These are phyloP conservation scores for Phialophora chinensis DNA, from an alignment of 2,329 filamentous ascomycete genomes.

Conservation along the genomic window DNA sequence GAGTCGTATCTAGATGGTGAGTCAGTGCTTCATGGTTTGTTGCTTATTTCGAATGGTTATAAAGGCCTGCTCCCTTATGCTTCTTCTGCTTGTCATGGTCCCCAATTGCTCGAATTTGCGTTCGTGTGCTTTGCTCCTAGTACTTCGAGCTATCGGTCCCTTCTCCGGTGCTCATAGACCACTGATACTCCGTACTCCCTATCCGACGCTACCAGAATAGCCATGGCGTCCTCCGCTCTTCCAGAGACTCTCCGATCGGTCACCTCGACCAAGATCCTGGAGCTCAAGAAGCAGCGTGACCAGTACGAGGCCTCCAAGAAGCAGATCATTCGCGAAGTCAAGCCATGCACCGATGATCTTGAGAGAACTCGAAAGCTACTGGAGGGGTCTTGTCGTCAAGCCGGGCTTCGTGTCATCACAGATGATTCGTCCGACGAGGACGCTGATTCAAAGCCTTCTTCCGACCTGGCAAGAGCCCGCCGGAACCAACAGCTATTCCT, in stretches of 20 bases:
- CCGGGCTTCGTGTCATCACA: constrained; percentile 47
- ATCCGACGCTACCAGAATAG: background rate
- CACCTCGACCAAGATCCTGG: constrained; percentile 62
- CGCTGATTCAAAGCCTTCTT: constrained; percentile 29
- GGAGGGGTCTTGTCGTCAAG: constrained; percentile 47
- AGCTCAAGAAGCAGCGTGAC: constrained; percentile 59
- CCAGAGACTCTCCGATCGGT: constrained; percentile 62
- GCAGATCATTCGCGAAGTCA: constrained; percentile 48
- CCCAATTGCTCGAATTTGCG: background rate
- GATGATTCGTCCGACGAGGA: constrained; percentile 43
- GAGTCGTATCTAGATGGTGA: constrained; percentile 11
- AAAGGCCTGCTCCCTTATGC: background rate
- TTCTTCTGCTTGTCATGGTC: background rate
- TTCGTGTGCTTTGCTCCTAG: background rate
- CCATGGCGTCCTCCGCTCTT: constrained; percentile 46
- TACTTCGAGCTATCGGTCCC: background rate
- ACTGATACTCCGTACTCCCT: background rate
- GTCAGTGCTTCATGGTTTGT: constrained; percentile 2
- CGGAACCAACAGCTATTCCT: constrained; percentile 59
- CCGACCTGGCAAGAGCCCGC: constrained; percentile 38
- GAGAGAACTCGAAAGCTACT: constrained; percentile 45
- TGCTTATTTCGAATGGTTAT: constrained; percentile 10
- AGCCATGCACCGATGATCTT: constrained; percentile 41
- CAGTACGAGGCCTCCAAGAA: constrained; percentile 57
- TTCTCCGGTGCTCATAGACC: background rate